Evolutionary conservation across 2,329 filamentous ascomycete species (phyloP).

Genomic region (Rutstroemia sp.): DNA sequence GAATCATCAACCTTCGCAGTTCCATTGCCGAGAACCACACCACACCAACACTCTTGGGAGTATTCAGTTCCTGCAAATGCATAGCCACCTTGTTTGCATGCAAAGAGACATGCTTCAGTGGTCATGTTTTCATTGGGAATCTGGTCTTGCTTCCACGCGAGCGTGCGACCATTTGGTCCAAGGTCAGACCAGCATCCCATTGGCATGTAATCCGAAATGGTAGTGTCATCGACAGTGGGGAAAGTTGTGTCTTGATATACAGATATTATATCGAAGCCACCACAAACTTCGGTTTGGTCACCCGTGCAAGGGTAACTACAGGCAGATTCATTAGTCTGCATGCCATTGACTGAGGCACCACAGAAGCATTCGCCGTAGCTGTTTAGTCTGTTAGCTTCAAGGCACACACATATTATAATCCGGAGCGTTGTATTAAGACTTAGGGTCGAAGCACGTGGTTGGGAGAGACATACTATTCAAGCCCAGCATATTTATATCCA

Average conservation of each 20-base stretch:
- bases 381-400: conserved; percentile 8
- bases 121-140: conserved; percentile 29
- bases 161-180: conserved; percentile 22
- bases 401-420: background rate
- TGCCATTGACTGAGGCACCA: conserved; percentile 29
- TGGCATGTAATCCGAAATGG: conserved; percentile 25
- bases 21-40: conserved; percentile 29
- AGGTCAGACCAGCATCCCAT: conserved; percentile 36
- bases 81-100: conserved; percentile 32
- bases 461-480: conserved; percentile 22
- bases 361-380: conserved; percentile 27
- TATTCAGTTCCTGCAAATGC: conserved; percentile 34
- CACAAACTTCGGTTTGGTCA: conserved; percentile 21
- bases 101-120: conserved; percentile 30
- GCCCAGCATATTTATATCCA: conserved; percentile 30
- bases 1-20: conserved; percentile 17
- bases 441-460: conserved; percentile 11
- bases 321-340: conserved; percentile 17
- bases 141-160: conserved; percentile 28
- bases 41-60: conserved; percentile 36
- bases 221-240: conserved; percentile 20
- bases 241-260: conserved; percentile 32
- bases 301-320: conserved; percentile 25
- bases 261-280: conserved; percentile 22
- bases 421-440: background rate